Evolutionary conservation across 2,329 filamentous ascomycete species (phyloP), one percentile per base, ranked within the genome.

Genomic region (Aureobasidium sp.): DNA sequence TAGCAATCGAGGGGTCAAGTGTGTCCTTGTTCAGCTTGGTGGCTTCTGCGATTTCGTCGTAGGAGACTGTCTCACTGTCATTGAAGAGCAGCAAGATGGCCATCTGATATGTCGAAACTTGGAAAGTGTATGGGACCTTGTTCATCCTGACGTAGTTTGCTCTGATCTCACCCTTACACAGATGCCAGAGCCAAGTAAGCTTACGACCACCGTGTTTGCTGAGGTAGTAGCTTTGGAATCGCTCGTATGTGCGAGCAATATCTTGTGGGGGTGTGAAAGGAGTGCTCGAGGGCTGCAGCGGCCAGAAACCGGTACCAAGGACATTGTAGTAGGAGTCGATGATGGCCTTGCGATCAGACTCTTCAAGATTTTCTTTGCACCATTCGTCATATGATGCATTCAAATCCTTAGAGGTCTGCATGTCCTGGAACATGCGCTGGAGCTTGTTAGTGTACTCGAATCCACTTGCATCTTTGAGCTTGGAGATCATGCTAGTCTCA

Each of bases 381-480:
- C 84, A 89, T 39, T 91, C 90, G 70, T 90, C 88, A 80, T 95
- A 99, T 34, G 88, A 87, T 52, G 84, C 84, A 75, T 99, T 99
- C 51, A 99, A 83, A 76, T 99, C 94, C 77, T 97, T 97, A 66
- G 93, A 97, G 56, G 96, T 96, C 75, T 99, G 94, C 81, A 99
- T 97, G 72, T 99, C 94, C 75, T 97, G 93, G 84, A 97, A 99
- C 94, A 99, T 99, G 72, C 95, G 91, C 79, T 97, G 93, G 50
- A 99, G 84, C 79, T 97, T 97, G 82, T 97, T 99, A 68, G 94
- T 99, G 77, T 99, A 99, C 75, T 99, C 94, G 69, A 97, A 99
- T 70, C 94, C 94, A 72, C 94, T 97, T 0, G 94, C 93, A 73
- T 99, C 94, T 80, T 99, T 99, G 67, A 99, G 82, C 78, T 97